A percentile compares a stretch with the other conserved stretches of the same genome.
These are phyloP conservation scores for Paramyrothecium sp. DNA, from an alignment of 2,329 filamentous ascomycete species.

Conservation along the genomic window DNA sequence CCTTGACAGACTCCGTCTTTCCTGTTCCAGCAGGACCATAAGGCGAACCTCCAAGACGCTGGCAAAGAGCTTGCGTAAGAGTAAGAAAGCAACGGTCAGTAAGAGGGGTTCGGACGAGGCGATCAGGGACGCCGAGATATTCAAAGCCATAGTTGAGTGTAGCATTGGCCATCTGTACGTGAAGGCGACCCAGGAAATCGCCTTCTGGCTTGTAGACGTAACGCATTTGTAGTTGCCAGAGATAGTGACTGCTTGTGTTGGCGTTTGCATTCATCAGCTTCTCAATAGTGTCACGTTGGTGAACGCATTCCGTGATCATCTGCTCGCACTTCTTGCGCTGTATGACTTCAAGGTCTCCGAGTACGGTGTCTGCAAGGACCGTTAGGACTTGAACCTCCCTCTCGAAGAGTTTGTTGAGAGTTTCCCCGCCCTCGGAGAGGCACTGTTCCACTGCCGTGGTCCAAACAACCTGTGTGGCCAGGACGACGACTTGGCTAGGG, in stretches of 20 bases:
- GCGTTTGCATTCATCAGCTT: conserved; percentile 78
- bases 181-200: conserved; percentile 76
- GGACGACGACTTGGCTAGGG: conserved; percentile 91
- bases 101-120: conserved; percentile 92
- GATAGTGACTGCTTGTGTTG: conserved; percentile 72
- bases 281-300: conserved; percentile 91
- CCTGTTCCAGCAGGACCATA: conserved; percentile 97
- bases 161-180: conserved; percentile 96
- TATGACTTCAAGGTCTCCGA: conserved; percentile 84
- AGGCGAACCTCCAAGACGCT: conserved; percentile 92
- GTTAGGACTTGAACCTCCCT: conserved; percentile 83
- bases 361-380: conserved; percentile 81
- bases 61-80: conserved; percentile 91
- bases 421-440: conserved; percentile 68
- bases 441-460: conserved; percentile 81
- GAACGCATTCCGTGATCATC: conserved; percentile 97
- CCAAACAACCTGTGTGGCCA: conserved; percentile 93
- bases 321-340: conserved; percentile 97
- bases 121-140: conserved; percentile 93
- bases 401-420: conserved; percentile 70
- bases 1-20: conserved; percentile 99
- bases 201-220: conserved; percentile 84
- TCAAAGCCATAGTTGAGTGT: conserved; percentile 96
- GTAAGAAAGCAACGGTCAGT: conserved; percentile 99
- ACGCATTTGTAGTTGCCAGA: conserved; percentile 97